A percentile compares a stretch with the other conserved stretches of the same genome.
These are phyloP conservation scores for Maudiozyma turicensis DNA, from an alignment of 805 yeast genomes.

Conservation along the genomic window DNA sequence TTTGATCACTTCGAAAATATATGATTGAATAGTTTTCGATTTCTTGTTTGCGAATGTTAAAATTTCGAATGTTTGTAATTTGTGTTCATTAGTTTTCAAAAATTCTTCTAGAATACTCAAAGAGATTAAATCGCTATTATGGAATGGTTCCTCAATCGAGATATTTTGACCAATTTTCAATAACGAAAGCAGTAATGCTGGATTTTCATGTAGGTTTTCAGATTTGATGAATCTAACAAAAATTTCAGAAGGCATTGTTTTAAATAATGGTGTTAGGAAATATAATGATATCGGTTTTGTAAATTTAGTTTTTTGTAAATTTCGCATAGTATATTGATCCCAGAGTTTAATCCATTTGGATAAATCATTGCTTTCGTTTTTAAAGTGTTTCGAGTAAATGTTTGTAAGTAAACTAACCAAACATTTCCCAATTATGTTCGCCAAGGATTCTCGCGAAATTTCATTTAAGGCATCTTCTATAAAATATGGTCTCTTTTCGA, in stretches of 20 bases:
- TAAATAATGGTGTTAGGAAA: constrained; percentile 55
- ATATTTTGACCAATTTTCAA: constrained; percentile 57
- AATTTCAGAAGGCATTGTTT: constrained; percentile 34
- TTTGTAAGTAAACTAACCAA: constrained; percentile 34
- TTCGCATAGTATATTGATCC: constrained; percentile 33
- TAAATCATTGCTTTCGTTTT: constrained; percentile 6
- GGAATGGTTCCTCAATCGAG: constrained; percentile 44
- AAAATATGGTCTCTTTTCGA: constrained; percentile 38
- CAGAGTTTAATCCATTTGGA: constrained; percentile 43
- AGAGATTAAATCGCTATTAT: constrained; percentile 29
- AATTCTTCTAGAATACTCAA: constrained; percentile 28
- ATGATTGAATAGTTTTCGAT: constrained; percentile 44
- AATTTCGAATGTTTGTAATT: constrained; percentile 52
- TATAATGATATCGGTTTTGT: constrained; percentile 46
- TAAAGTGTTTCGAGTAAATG: constrained; percentile 26
- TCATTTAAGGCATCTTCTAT: constrained; percentile 37
- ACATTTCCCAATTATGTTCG: constrained; percentile 58
- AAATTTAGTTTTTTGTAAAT: constrained; percentile 27
- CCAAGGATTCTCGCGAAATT: constrained; percentile 48
- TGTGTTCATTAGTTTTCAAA: constrained; percentile 35
- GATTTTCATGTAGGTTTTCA: constrained; percentile 22
- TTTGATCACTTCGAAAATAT: constrained; percentile 36
- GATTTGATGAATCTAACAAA: constrained; percentile 30
- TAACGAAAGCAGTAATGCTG: constrained; percentile 40
- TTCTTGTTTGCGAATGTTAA: constrained; percentile 52